These are phyloP conservation scores for Thermothelomyces thermophilus DNA, from an alignment of 2,329 filamentous ascomycete species.

Conservation along the genomic window DNA sequence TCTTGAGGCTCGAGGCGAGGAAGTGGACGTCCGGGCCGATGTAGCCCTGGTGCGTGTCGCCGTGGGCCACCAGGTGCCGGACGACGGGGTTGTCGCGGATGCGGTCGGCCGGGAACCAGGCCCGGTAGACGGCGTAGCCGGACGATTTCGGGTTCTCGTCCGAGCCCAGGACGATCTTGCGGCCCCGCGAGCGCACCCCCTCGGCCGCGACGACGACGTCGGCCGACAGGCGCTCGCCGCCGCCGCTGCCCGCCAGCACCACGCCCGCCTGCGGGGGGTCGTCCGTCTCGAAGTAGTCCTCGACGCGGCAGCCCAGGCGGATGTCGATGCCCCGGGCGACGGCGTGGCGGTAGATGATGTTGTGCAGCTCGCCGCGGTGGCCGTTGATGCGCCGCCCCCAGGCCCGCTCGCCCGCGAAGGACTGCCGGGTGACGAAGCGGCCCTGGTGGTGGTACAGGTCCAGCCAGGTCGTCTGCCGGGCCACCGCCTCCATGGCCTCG, in stretches of 20 bases:
- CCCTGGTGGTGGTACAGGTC: conserved; percentile 41
- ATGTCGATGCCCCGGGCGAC: conserved; percentile 43
- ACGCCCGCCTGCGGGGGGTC: conserved; percentile 33
- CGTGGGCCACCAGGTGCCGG: conserved; percentile 39
- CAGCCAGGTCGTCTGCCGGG: conserved; percentile 38
- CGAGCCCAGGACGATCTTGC: conserved; percentile 40
- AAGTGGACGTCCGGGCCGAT: conserved; percentile 47
- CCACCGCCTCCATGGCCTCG: conserved; percentile 43
- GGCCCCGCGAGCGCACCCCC: conserved; percentile 40
- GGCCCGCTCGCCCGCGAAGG: conserved; percentile 29
- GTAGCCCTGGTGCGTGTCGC: conserved; percentile 47
- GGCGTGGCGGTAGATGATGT: conserved; percentile 45
- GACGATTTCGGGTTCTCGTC: conserved; percentile 38
- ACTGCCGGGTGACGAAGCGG: conserved; percentile 43
- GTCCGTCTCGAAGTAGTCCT: conserved; percentile 42
- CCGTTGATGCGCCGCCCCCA: conserved; percentile 46
- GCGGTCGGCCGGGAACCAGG: conserved; percentile 39
- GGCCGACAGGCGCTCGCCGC: conserved; percentile 33
- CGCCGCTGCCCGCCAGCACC: conserved; percentile 32
- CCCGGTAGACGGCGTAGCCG: conserved; percentile 40
- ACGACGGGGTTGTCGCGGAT: conserved; percentile 40
- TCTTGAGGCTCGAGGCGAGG: conserved; percentile 46
- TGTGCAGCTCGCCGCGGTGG: conserved; percentile 47
- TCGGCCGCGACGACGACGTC: conserved; percentile 42
- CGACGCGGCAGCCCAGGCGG: conserved; percentile 38